Percentiles rank a stretch among this genome's conserved stretches.
Conservation (phyloP, 2,329 filamentous ascomycete species). For the Hypoxylon sp. region DNA sequence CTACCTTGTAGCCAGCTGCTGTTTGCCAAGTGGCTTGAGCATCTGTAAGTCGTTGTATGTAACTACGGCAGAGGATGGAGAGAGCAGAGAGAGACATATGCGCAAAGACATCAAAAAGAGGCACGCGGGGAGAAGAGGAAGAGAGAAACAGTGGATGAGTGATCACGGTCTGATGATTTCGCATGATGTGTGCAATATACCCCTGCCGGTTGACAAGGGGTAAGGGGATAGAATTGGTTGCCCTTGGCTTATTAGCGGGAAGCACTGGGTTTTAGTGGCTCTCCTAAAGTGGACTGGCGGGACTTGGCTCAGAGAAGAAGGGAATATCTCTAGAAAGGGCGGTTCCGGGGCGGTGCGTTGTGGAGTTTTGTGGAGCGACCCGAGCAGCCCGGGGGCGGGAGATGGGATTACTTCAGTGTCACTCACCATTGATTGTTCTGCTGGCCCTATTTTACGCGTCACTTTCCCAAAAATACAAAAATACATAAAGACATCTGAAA, state of each 20-base stretch:
- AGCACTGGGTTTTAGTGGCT: constrained; percentile 21
- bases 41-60: too few relatives aligned
- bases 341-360: constrained; percentile 36
- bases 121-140: constrained; percentile 18
- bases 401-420: too few relatives aligned
- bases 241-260: constrained; percentile 34
- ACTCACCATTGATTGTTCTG: too few relatives aligned
- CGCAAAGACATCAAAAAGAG: too few relatives aligned
- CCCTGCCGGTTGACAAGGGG: constrained; percentile 30
- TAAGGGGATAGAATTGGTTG: constrained; percentile 24
- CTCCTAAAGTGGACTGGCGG: constrained; percentile 19
- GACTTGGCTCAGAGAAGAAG: not conserved
- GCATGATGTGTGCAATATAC: constrained; percentile 34
- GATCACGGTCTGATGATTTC: constrained; percentile 34
- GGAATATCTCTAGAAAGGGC: constrained; percentile 13
- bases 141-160: constrained; percentile 26
- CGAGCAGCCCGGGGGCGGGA: constrained; percentile 33
- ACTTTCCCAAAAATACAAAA: constrained; percentile 31
- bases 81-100: too few relatives aligned
- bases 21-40: too few relatives aligned
- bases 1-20: too few relatives aligned
- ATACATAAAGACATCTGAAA: not conserved
- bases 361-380: constrained; percentile 31
- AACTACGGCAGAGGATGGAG: too few relatives aligned
- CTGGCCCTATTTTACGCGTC: constrained; percentile 32